Evolutionary conservation across 306 rosid species (phyloP).

Genomic region (Pyrus pyrifolia): DNA sequence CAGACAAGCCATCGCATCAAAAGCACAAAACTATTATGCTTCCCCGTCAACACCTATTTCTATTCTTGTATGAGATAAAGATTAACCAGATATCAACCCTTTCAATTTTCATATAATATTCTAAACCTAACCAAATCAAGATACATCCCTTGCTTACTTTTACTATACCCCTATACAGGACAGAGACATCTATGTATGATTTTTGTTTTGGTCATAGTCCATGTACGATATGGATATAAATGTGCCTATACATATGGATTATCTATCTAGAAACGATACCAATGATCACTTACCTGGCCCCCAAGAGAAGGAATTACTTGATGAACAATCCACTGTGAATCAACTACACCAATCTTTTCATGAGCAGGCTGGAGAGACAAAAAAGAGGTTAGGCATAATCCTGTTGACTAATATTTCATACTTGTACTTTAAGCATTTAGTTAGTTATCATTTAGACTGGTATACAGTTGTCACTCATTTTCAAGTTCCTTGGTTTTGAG

Average conservation of each 20-base stretch:
- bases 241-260: not conserved
- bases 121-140: not conserved
- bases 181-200: not conserved
- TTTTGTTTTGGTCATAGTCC: not conserved
- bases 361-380: conserved; percentile 67
- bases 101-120: not conserved
- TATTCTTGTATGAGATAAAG: not conserved
- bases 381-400: not conserved
- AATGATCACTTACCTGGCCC: conserved; percentile 54
- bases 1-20: not conserved
- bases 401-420: not conserved
- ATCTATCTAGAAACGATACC: not conserved
- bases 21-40: not conserved
- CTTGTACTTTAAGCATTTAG: not conserved
- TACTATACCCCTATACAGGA: not conserved
- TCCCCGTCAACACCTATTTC: not conserved
- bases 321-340: conserved; percentile 96
- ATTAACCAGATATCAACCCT: not conserved
- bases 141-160: not conserved
- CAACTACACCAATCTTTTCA: conserved; percentile 95
- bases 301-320: conserved; percentile 94
- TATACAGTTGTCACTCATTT: not conserved
- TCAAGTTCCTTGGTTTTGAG: not conserved
- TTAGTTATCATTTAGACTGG: not conserved
- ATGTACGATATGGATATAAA: not conserved